phyloP scores from a whole-genome alignment of 2,329 filamentous ascomycete genomes.

The Colletotrichum viniferum region DNA sequence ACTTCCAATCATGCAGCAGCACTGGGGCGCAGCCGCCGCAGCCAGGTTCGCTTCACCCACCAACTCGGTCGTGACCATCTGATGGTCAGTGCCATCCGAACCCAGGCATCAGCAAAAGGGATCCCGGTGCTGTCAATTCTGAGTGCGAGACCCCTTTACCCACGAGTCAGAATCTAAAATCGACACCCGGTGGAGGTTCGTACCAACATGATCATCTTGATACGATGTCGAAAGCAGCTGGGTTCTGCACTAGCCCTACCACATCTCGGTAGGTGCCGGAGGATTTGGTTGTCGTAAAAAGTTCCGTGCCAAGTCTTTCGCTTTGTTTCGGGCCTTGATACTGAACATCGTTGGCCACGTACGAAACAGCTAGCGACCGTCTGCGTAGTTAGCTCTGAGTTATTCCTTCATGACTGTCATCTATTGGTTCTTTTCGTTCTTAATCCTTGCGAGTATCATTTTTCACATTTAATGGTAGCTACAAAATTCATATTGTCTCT shows the following conservation, averaged over 20 bases:
- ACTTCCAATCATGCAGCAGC: neutral
- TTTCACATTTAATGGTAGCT: neutral
- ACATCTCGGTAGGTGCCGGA: neutral
- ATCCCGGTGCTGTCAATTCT: neutral
- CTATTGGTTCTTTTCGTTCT: neutral
- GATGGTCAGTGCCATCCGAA: neutral
- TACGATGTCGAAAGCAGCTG: neutral
- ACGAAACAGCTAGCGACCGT: neutral
- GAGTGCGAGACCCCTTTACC: neutral
- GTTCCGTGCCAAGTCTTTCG: neutral
- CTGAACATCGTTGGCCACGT: neutral
- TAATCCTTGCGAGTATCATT: neutral
- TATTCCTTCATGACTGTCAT: neutral
- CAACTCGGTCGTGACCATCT: neutral
- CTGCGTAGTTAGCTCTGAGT: neutral
- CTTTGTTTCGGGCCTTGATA: neutral
- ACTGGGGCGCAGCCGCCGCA: neutral
- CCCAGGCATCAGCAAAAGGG: conserved; percentile 1
- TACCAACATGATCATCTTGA: neutral
- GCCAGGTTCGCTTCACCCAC: neutral
- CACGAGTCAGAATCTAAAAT: neutral
- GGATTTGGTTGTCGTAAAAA: neutral
- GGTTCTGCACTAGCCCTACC: neutral
- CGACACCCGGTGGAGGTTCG: neutral
- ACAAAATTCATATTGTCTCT: neutral